These are phyloP conservation scores for Rugosomyces carneus DNA, from an alignment of 1,284 basidiomycete genomes.

Conservation along the genomic window DNA sequence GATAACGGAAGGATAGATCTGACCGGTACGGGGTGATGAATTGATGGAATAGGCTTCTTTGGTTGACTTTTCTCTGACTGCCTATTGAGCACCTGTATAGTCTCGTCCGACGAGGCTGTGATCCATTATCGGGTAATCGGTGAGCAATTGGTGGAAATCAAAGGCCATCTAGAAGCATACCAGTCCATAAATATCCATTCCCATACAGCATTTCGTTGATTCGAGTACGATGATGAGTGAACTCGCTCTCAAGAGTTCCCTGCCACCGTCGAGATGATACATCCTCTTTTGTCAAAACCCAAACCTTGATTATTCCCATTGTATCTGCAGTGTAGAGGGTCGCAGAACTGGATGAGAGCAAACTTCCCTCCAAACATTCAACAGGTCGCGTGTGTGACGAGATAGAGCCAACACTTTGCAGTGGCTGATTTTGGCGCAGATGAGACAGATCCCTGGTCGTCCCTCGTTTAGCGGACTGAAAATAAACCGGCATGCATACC, in stretches of 20 bases:
- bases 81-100: conserved; percentile 51
- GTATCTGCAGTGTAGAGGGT: conserved; percentile 79
- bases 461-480: not conserved
- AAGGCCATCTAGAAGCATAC: conserved; percentile 34
- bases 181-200: conserved; percentile 76
- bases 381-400: conserved; percentile 72
- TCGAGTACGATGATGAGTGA: conserved; percentile 72
- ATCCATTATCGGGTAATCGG: not conserved
- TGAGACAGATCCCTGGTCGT: conserved; percentile 54
- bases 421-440: conserved; percentile 34
- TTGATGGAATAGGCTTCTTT: conserved; percentile 38
- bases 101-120: conserved; percentile 83
- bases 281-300: conserved; percentile 54
- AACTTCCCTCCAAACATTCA: conserved; percentile 51
- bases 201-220: conserved; percentile 69
- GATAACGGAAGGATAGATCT: conserved; percentile 67
- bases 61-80: conserved; percentile 18
- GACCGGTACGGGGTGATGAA: conserved; percentile 64
- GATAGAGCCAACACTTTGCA: conserved; percentile 55
- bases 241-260: conserved; percentile 46
- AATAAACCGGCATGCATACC: conserved; percentile 40
- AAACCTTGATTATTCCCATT: conserved; percentile 76
- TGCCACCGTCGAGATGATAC: conserved; percentile 45
- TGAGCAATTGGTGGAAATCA: not conserved
- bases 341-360: conserved; percentile 36